Conservation (phyloP, 2,329 filamentous ascomycete genomes). For the Venturia pyrina region DNA sequence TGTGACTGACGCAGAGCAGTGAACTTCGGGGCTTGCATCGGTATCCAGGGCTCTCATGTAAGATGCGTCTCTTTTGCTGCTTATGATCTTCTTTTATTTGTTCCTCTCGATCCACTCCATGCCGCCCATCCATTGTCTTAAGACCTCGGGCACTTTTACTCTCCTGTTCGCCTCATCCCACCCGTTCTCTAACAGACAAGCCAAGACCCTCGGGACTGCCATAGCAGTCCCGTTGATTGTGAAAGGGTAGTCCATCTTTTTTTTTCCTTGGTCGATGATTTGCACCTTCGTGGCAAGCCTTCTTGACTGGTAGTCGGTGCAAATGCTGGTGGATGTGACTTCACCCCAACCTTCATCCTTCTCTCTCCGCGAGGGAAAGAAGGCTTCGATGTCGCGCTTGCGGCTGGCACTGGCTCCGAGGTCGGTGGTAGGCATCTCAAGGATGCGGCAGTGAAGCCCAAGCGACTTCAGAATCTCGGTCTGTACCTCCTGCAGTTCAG, state of each 20-base stretch:
- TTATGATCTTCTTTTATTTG: background rate
- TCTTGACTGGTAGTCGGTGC: slow-evolving; percentile 87
- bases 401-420: slow-evolving; percentile 78
- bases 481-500: slow-evolving; percentile 81
- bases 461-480: slow-evolving; percentile 69
- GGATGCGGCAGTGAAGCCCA: slow-evolving; percentile 72
- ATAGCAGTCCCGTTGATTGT: slow-evolving; percentile 92
- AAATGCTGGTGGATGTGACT: slow-evolving; percentile 81
- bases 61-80: background rate
- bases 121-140: slow-evolving; percentile 73
- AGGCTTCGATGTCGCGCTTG: slow-evolving; percentile 90
- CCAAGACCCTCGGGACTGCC: slow-evolving; percentile 80
- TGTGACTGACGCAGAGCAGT: background rate
- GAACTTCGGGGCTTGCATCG: too few species aligned
- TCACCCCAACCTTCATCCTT: slow-evolving; percentile 72
- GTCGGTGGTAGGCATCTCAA: slow-evolving; percentile 86
- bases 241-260: slow-evolving; percentile 60
- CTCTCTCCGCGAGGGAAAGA: slow-evolving; percentile 65
- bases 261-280: slow-evolving; percentile 32
- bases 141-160: slow-evolving; percentile 66
- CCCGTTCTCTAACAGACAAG: slow-evolving; percentile 80
- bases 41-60: too few species aligned
- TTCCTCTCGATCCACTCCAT: slow-evolving; percentile 22
- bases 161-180: slow-evolving; percentile 63
- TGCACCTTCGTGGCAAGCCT: slow-evolving; percentile 68